Evolutionary conservation across 495 filamentous ascomycete genomes (phyloP).

Genomic region (Talaromyces ruber): DNA sequence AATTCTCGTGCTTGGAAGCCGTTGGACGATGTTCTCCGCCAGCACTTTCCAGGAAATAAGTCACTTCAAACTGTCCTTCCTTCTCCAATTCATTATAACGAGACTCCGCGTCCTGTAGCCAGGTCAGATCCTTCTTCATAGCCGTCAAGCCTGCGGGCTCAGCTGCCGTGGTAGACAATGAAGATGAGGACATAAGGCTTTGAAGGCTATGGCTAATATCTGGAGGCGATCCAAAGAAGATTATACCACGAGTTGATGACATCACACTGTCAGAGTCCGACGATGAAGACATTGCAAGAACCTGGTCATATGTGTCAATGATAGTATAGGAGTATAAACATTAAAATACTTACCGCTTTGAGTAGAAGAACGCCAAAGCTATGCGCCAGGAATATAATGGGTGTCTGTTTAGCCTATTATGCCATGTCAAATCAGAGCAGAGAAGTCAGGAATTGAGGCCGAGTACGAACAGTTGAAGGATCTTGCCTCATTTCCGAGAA

Average conservation of each 20-base stretch:
- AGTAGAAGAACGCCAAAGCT: conserved; percentile 4
- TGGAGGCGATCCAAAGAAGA: conserved; percentile 3
- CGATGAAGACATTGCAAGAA: not conserved
- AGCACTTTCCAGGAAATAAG: conserved; percentile 3
- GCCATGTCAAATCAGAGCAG: not conserved
- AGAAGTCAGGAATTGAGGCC: not conserved
- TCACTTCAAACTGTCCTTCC: not conserved
- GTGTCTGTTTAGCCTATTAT: not conserved
- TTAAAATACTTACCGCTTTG: not conserved
- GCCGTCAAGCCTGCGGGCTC: not conserved
- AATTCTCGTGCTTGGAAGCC: not conserved
- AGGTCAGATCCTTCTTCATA: not conserved
- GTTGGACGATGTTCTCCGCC: not conserved
- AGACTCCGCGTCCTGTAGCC: conserved; percentile 1
- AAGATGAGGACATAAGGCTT: not conserved
- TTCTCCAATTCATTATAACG: not conserved
- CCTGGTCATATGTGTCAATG: not conserved
- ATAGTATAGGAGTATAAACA: not conserved
- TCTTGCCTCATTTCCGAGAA: not conserved
- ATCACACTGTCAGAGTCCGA: not conserved
- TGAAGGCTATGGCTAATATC: not conserved
- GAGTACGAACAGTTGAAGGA: not conserved
- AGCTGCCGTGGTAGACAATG: not conserved
- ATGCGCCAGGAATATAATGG: conserved; percentile 3
- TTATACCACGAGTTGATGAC: not conserved